Evolutionary conservation across 306 rosid species (phyloP).

Genomic region (Mimosa bimucronata): DNA sequence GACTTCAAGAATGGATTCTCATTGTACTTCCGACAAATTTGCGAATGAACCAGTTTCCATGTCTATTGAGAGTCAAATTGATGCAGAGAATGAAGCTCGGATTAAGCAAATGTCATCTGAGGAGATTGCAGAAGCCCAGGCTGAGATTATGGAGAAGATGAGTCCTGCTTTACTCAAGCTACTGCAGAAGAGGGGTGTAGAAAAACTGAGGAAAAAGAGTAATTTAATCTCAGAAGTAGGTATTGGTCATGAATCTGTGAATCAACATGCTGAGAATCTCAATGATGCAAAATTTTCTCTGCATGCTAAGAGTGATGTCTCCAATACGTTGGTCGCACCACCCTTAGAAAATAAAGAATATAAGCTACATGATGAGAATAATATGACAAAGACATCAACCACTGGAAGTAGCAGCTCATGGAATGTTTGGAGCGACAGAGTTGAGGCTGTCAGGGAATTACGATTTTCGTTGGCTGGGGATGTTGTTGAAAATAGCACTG

Average conservation of each 20-base stretch:
- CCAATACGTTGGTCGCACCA: constrained; percentile 28
- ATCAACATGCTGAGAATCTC: constrained; percentile 40
- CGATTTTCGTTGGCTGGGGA: constrained; percentile 82
- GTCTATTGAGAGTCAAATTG: constrained; percentile 70
- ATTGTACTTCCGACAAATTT: constrained; percentile 38
- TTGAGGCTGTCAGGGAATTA: constrained; percentile 68
- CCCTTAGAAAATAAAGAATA: constrained; percentile 37
- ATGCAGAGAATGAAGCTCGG: constrained; percentile 68
- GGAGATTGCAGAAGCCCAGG: constrained; percentile 77
- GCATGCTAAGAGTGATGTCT: constrained; percentile 35
- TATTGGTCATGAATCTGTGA: constrained; percentile 33
- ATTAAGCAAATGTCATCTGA: constrained; percentile 70
- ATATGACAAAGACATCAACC: constrained; percentile 37
- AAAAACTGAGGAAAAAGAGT: constrained; percentile 53
- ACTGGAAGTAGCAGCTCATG: constrained; percentile 58
- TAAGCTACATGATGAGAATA: constrained; percentile 39
- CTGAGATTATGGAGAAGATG: constrained; percentile 78
- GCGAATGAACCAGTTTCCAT: constrained; percentile 42
- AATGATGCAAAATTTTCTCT: constrained; percentile 37
- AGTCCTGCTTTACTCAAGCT: constrained; percentile 58
- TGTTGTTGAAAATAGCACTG: constrained; percentile 50
- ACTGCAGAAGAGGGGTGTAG: constrained; percentile 73
- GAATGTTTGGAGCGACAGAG: constrained; percentile 90
- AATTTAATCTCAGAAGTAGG: constrained; percentile 41
- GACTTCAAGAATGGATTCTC: constrained; percentile 35